Evolutionary conservation across 2,329 filamentous ascomycete species (phyloP), one percentile per base, ranked within the genome.

Genomic region (Penicillium olsonii): DNA sequence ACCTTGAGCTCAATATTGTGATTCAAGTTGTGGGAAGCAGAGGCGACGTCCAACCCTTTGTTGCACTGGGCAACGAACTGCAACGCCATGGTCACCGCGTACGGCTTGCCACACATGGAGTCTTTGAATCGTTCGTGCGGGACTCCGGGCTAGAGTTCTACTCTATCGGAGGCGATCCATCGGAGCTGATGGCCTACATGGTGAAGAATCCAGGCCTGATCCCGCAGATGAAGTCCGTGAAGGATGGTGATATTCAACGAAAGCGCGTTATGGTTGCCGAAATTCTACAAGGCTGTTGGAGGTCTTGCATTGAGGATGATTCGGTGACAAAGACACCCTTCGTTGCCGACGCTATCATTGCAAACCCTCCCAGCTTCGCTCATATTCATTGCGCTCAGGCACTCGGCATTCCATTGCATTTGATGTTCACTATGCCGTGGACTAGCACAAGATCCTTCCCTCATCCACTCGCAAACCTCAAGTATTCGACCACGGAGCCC

Each of bases 21-120:
- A 78, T 79, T 45, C 77, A 79, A 45, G 74, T 79, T 4, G 77
- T 80, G 74, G 80, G 4, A 78, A 83, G 52, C 79, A 79, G 0
- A 8, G 78, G 78, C n/a, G 78, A 80, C 59, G 75, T 80, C 3
- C 80, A 83, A 52, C 80, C 80, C 0, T 83, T 83, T 48, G 66
- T 83, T 40, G 76, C 79, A 0, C 67, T 84, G 2, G 80, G 77
- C 0, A 72, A 71, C 31, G 70, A 74, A 8, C 60, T 82, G 0
- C 70, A 77, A 53, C 61, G 68, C 3, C 70, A 76, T 45, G 73
- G 75, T 5, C 79, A 82, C 54, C 73, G 78, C n/a, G 76, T 82
- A 4, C 74, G 80, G 11, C 65, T 82, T 5, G 79, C 78, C 31
- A 83, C 80, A 0, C 80, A 82, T 58, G 55, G 70, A 3, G 71